These are phyloP conservation scores for Dipteronia dyeriana DNA, from an alignment of 345 rosid species.

Conservation along the genomic window DNA sequence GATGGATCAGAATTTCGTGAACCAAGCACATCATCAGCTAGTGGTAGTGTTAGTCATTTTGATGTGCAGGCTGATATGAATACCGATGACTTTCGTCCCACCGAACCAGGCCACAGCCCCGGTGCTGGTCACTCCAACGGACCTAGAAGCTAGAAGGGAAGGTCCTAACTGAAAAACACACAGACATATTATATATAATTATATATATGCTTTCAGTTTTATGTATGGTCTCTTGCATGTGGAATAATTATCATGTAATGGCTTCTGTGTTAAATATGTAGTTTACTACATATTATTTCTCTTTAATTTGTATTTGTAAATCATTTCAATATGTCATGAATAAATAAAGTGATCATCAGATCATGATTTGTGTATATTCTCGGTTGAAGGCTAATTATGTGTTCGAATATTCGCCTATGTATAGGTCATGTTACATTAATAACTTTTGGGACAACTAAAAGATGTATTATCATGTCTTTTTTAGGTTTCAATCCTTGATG, in stretches of 20 bases:
- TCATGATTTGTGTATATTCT: background rate
- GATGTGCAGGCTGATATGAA: background rate
- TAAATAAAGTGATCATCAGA: slow-evolving; percentile 2
- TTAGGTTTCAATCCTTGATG: background rate
- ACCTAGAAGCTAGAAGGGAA: slow-evolving; percentile 13
- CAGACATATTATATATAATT: no score
- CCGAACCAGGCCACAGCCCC: slow-evolving; percentile 57
- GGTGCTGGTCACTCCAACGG: slow-evolving; percentile 54
- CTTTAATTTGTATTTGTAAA: background rate
- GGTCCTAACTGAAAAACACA: slow-evolving; percentile 3
- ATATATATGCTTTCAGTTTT: no score
- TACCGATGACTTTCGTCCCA: slow-evolving; percentile 44
- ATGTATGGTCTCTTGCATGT: background rate
- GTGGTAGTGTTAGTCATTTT: background rate
- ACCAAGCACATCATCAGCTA: background rate
- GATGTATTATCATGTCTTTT: no score
- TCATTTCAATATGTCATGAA: background rate
- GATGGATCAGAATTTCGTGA: background rate
- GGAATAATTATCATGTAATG: no score
- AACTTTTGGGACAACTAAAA: no score
- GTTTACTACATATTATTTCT: background rate
- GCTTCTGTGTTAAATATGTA: background rate
- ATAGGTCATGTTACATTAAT: no score
- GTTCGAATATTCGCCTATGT: no score
- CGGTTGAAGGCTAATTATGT: background rate